A percentile compares a stretch with the other conserved stretches of the same genome.
Evolutionary conservation across 129 eudicot species (phyloP).

Genomic region (Escallonia rubra): DNA sequence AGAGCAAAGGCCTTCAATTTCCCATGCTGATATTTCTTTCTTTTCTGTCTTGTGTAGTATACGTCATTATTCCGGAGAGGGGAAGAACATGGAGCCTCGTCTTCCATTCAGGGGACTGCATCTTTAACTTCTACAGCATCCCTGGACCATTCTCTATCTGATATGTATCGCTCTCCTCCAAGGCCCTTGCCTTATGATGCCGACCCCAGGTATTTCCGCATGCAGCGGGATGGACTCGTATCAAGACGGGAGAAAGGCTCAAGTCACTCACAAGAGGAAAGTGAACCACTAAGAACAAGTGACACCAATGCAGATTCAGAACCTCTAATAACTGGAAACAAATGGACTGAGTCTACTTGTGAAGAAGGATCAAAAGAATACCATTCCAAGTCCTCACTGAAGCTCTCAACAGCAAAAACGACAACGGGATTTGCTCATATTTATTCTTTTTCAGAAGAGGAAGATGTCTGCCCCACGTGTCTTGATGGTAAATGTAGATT

Average conservation of each 20-base stretch:
- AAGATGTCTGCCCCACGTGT: conserved; percentile 97
- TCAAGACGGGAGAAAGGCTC: conserved; percentile 90
- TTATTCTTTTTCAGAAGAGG: conserved; percentile 76
- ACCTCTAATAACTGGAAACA: conserved; percentile 49
- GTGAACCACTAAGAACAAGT: conserved; percentile 77
- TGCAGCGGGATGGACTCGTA: conserved; percentile 79
- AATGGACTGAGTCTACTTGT: conserved; percentile 62
- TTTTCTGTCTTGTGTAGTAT: conserved; percentile 56
- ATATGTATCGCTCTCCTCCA: conserved; percentile 86
- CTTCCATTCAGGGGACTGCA: conserved; percentile 73
- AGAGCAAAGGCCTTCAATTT: background rate
- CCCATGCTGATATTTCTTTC: conserved; percentile 1
- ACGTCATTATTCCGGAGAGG: conserved; percentile 80
- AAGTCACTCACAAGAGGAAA: conserved; percentile 84
- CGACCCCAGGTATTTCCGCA: conserved; percentile 74
- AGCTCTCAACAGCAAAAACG: conserved; percentile 51
- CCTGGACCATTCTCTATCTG: conserved; percentile 69
- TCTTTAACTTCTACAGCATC: conserved; percentile 62
- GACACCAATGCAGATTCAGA: conserved; percentile 70
- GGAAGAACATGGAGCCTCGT: conserved; percentile 63
- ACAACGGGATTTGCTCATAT: conserved; percentile 61
- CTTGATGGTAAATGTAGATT: conserved; percentile 67
- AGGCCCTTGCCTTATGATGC: conserved; percentile 96
- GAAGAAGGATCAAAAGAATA: conserved; percentile 67
- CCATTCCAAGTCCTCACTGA: conserved; percentile 52